phyloP scores from a whole-genome alignment of 331 rosid species.

The Quercus tomentella region DNA sequence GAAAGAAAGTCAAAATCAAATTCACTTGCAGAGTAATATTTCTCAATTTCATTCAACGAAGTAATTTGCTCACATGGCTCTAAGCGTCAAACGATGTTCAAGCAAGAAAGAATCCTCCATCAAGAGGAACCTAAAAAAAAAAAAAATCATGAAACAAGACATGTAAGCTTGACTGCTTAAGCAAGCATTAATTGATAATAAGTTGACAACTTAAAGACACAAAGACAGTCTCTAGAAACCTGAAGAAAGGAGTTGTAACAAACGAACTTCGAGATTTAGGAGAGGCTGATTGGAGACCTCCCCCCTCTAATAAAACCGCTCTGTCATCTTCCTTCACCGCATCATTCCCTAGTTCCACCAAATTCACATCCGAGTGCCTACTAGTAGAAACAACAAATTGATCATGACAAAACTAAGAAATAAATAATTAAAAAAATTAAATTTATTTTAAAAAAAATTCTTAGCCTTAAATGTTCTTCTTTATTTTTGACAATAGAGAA shows the following conservation, averaged over 20 bases:
- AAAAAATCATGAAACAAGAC: neutral
- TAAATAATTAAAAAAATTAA: no score
- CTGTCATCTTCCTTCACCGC: conserved; percentile 69
- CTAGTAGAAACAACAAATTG: conserved; percentile 32
- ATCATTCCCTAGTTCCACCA: conserved; percentile 50
- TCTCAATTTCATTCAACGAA: conserved; percentile 2
- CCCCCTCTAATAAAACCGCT: conserved; percentile 70
- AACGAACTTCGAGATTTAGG: conserved; percentile 51
- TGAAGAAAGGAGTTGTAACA: conserved; percentile 46
- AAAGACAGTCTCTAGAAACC: conserved; percentile 32
- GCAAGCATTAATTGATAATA: conserved; percentile 16
- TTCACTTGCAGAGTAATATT: conserved; percentile 5
- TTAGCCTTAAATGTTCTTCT: neutral
- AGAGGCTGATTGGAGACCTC: conserved; percentile 53
- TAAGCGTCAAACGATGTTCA: conserved; percentile 81
- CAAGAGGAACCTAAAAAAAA: conserved; percentile 57
- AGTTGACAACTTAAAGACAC: conserved; percentile 7
- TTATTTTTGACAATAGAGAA: neutral
- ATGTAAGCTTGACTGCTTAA: conserved; percentile 2
- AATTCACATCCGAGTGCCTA: conserved; percentile 61
- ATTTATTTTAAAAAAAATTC: no score
- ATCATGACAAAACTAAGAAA: neutral
- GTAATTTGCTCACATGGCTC: conserved; percentile 78
- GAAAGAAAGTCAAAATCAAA: conserved; percentile 16
- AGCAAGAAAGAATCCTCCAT: conserved; percentile 77